Conservation (phyloP, 495 filamentous ascomycete genomes). For the Penicillium mononematosum region DNA sequence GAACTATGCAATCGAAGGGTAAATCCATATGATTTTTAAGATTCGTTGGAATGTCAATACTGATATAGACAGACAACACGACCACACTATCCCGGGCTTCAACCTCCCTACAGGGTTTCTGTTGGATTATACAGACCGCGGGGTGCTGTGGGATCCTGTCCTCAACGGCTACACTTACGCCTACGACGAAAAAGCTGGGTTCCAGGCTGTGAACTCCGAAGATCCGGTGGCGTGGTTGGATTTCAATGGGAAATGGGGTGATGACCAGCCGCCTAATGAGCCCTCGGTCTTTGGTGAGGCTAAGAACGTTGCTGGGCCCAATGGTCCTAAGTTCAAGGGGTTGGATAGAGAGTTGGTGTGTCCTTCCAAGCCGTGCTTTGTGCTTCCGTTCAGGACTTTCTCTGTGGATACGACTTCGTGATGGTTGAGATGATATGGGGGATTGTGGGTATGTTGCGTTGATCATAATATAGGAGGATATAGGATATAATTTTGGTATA, state of each 20-base stretch:
- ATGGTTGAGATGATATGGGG: background rate
- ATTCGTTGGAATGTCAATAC: background rate
- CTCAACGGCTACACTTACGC: conserved; percentile 51
- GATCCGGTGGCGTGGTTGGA: conserved; percentile 51
- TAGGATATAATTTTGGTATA: background rate
- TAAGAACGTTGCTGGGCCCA: conserved; percentile 52
- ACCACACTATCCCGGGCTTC: conserved; percentile 65
- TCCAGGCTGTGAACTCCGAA: conserved; percentile 40
- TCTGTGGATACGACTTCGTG: conserved; percentile 11
- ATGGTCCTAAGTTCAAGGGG: conserved; percentile 54
- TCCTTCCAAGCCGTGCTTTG: conserved; percentile 35
- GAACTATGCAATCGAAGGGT: conserved; percentile 55
- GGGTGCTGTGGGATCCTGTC: conserved; percentile 55
- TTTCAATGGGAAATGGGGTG: conserved; percentile 58
- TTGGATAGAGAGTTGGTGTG: conserved; percentile 50
- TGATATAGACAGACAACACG: conserved; percentile 42
- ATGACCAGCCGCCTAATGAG: conserved; percentile 54
- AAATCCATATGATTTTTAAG: background rate
- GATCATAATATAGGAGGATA: background rate
- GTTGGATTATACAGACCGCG: conserved; percentile 60
- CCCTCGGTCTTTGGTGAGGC: conserved; percentile 50
- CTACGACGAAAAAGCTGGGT: conserved; percentile 40
- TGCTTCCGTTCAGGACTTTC: conserved; percentile 35
- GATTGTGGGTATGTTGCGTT: background rate
- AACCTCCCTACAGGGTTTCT: conserved; percentile 57